Evolutionary conservation across 108 stramenopile species (phyloP).

Genomic region (Conticribra guillardii): DNA sequence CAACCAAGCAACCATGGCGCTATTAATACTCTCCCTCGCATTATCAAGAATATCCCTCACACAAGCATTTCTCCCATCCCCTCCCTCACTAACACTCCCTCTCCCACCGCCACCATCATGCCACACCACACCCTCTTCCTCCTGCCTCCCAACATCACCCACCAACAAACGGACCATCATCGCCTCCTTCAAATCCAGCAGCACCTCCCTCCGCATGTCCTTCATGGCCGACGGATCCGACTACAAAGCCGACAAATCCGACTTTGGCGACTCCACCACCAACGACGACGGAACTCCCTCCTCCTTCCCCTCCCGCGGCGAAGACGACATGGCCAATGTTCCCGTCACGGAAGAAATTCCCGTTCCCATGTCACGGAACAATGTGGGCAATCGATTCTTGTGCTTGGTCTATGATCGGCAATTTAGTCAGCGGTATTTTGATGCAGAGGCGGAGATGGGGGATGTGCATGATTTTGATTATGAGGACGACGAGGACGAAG

Average conservation of each 20-base stretch:
- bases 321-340: constrained; percentile 60
- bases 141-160: not conserved
- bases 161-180: not conserved
- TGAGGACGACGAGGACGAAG: constrained; percentile 73
- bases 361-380: constrained; percentile 77
- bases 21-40: constrained; percentile 3
- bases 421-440: constrained; percentile 37
- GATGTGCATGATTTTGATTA: constrained; percentile 64
- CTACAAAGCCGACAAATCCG: constrained; percentile 59
- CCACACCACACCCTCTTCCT: not conserved
- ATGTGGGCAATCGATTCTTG: constrained; percentile 82
- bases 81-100: not conserved
- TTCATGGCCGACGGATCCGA: constrained; percentile 66
- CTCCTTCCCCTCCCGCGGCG: constrained; percentile 11
- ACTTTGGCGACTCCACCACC: constrained; percentile 34
- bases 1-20: not conserved
- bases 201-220: constrained; percentile 11
- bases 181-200: not conserved
- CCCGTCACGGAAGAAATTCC: constrained; percentile 68
- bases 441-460: constrained; percentile 63
- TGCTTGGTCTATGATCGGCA: constrained; percentile 69
- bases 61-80: constrained; percentile 5
- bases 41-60: not conserved
- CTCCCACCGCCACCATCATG: no score
- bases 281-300: constrained; percentile 21